phyloP scores from a whole-genome alignment of 768 basidiomycete genomes.

The Tephrocybe rancida region DNA sequence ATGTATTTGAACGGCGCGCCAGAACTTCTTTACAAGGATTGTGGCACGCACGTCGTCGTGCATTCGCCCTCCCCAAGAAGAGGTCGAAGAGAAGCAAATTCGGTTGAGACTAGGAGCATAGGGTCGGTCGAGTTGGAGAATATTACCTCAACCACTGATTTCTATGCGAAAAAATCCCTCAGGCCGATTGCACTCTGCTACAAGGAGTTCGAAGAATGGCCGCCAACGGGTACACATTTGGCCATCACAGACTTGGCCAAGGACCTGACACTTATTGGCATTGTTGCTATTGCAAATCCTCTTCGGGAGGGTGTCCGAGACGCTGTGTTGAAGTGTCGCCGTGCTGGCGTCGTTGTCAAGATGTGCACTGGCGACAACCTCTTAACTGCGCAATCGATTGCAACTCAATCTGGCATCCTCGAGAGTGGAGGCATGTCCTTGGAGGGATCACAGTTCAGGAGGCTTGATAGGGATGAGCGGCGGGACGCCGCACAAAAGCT shows the following conservation, averaged over 20 bases:
- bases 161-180: constrained; percentile 95
- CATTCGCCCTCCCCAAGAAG: constrained; percentile 29
- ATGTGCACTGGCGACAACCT: constrained; percentile 99
- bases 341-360: constrained; percentile 91
- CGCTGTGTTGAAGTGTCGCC: constrained; percentile 87
- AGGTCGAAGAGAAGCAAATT: constrained; percentile 16
- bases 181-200: constrained; percentile 96
- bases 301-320: constrained; percentile 87
- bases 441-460: constrained; percentile 94
- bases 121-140: constrained; percentile 76
- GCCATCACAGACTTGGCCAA: constrained; percentile 70
- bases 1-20: constrained; percentile 91
- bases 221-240: constrained; percentile 85
- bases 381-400: constrained; percentile 92
- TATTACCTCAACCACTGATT: constrained; percentile 91
- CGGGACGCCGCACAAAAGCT: constrained; percentile 86
- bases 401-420: constrained; percentile 94
- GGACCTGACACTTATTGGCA: constrained; percentile 83
- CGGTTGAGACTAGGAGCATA: constrained; percentile 61
- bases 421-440: constrained; percentile 93
- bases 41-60: constrained; percentile 74
- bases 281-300: constrained; percentile 96
- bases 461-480: constrained; percentile 69
- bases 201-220: constrained; percentile 85
- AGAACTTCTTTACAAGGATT: constrained; percentile 86